Base-by-base conservation (phyloP, 2,329 filamentous ascomycete species). In the Trichoderma sp. region DNA sequence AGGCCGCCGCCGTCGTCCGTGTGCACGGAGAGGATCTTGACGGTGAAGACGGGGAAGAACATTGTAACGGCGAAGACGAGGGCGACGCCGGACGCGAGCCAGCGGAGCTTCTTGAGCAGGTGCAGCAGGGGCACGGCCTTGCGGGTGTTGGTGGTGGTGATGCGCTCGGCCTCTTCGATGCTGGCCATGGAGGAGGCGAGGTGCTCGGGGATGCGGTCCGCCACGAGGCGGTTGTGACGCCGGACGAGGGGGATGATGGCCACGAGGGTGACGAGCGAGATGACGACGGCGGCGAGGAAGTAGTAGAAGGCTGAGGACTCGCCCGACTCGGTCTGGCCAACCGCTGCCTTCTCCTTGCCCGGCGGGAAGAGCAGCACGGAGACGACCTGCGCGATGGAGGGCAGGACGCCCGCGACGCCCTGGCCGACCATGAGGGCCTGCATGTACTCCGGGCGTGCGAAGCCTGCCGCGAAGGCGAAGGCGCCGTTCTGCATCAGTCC, bases 401-500 rank as follows among this genome's bases (percentile, higher is more conserved):
- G 95, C 3, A 98, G 80, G 10, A 99, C 93, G 34, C 95, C 95
- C 0, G 95, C 93, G 4, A 99, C 83, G 39, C 89, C 94, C 77
- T 99, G 95, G 1, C 95, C 95, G 3, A 90, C 88, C 93, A 99
- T 98, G 76, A 98, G 93, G 26, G 90, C 94, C 78, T 98, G 94
- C 63, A 92, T 97, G 76, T 98, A 99, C 76, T 95, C 91, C 21
- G 90, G 86, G 59, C 91, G 83, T 43, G 89, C 92, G 73, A 97
- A 98, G 60, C 91, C 89, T 3, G 91, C 87, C 3, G 92, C 93
- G 74, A 93, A 98, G 3, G 95, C 92, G 75, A 97, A 97, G 12
- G 95, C 87, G 19, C 95, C 95, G 76, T 98, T 98, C 78, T 98
- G 95, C 70, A 93, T 90, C 58, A 97, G 81, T 0, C 91, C 93